Evolutionary conservation across 176 grass and related monocot genomes (phyloP).

Genomic region (Oryza rufipogon): DNA sequence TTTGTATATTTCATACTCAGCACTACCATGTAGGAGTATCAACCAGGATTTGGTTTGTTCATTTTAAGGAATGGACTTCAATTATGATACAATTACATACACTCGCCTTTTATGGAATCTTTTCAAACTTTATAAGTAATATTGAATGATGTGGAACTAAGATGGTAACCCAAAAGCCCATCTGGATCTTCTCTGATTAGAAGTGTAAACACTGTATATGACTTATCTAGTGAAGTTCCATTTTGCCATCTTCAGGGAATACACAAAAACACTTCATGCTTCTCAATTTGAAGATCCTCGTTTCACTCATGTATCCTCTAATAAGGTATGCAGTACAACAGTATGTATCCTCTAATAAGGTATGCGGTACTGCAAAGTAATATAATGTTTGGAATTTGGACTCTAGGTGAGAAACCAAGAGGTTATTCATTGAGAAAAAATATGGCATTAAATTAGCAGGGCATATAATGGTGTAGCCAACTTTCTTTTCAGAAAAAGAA

Average conservation of each 20-base stretch:
- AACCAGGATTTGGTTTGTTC: neutral
- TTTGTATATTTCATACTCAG: conserved; percentile 17
- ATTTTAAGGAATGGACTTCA: neutral
- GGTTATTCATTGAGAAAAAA: neutral
- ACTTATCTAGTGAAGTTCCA: conserved; percentile 11
- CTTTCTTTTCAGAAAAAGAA: conserved; percentile 9
- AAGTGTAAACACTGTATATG: neutral
- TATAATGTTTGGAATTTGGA: neutral
- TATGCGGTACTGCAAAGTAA: conserved; percentile 17
- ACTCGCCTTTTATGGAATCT: neutral
- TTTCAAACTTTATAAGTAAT: conserved; percentile 7
- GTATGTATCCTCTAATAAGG: conserved; percentile 61
- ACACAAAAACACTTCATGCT: conserved; percentile 38
- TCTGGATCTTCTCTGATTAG: neutral
- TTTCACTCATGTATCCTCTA: conserved; percentile 76
- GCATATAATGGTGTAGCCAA: neutral
- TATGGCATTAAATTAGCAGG: neutral
- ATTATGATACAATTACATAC: neutral
- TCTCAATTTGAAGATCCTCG: conserved; percentile 45
- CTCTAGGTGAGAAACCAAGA: conserved; percentile 4
- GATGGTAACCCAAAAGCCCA: neutral
- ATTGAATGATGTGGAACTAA: conserved; percentile 2
- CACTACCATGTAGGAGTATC: neutral
- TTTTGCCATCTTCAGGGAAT: conserved; percentile 55
- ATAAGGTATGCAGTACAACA: conserved; percentile 57